Evolutionary conservation across 805 yeast genomes (phyloP), one percentile per base, ranked within the genome.

Genomic region (Lipomyces spencermartinsiae): DNA sequence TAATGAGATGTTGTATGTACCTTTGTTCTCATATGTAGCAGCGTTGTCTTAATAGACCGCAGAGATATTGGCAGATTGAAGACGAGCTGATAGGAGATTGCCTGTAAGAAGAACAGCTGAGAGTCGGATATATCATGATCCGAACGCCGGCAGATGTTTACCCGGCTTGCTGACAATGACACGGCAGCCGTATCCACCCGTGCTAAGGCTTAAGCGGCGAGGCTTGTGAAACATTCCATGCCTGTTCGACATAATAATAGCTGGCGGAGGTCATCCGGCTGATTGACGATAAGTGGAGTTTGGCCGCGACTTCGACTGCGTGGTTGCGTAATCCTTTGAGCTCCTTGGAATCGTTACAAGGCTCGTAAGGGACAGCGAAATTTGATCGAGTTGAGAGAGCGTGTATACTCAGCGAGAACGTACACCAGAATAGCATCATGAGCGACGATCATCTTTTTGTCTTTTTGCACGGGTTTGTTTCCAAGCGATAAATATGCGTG

Each of bases 391-490:
- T 16, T 16, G 49, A 43, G 49, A 9, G 22, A 43, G 49, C 49
- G 29, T 25, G 29, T 25, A 25, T 25, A 3, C 29, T 3, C 29
- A 25, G 1, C 29, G 1, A 25, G 29, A 25, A 43, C 22, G 16
- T 0, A 43, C 19, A 43, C 10, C 9, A n/a, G 19, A 43, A 8
- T n/a, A 43, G 19, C 25, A 51, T 51, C 37, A 60, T 67, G 70
- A 54, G 58, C 62, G 65, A 65, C 34, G 73, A 68, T 46, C 97
- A 92, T 77, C 80, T 92, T 59, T 86, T 91, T 65, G 88, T 91
- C 2, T 78, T 91, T 29, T 85, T 89, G 46, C 97, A 92, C 79
- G 97, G 97, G 81, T 84, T 80, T 71, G 84, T 82, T 9, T 25
- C 29, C 16, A 9, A 35, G 29, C 34, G 4, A 5, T 51, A 51